Conservation (phyloP, 83 land plant genomes). For the Thuja plicata region DNA sequence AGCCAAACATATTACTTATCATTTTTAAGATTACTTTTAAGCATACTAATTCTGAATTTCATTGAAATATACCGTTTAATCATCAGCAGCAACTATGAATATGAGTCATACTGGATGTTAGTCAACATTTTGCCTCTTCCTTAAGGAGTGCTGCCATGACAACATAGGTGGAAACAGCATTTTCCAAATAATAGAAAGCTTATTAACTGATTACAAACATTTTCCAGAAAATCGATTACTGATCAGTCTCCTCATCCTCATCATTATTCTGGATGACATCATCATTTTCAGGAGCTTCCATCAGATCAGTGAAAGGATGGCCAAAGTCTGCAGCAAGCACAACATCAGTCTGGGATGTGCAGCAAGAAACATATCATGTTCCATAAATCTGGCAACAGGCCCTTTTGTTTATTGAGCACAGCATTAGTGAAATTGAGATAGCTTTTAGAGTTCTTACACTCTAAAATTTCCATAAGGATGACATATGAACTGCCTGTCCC, state of each 20-base stretch:
- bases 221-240: neutral
- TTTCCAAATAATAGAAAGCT: neutral
- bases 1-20: neutral
- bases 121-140: neutral
- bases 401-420: neutral
- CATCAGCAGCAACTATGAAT: neutral
- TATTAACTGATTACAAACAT: neutral
- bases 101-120: neutral
- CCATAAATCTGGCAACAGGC: neutral
- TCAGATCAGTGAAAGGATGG: neutral
- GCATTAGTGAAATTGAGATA: neutral
- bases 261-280: neutral
- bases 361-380: too few relatives aligned
- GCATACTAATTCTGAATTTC: neutral
- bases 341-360: neutral
- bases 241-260: neutral
- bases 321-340: neutral
- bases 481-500: neutral
- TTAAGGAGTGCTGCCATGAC: neutral
- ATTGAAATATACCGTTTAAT: neutral
- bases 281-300: neutral
- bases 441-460: neutral
- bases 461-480: neutral
- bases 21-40: neutral
- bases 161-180: neutral